Conservation (phyloP, 345 rosid genomes). For the Citrus medica region DNA sequence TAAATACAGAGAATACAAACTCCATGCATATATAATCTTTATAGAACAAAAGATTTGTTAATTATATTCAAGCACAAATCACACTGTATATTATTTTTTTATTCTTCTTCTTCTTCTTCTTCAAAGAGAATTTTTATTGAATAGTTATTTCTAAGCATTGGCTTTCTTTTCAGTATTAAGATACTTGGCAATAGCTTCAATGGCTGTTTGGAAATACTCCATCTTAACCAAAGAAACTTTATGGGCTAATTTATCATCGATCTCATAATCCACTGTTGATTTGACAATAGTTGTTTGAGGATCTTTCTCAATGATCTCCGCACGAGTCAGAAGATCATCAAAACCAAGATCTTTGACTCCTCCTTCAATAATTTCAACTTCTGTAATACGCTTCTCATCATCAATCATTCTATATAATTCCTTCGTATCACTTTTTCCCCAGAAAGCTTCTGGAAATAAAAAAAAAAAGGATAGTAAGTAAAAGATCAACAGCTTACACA, state of each 20-base stretch:
- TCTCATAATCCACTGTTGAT: slow-evolving; percentile 29
- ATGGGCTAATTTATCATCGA: slow-evolving; percentile 25
- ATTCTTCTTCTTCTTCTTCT: too few species aligned
- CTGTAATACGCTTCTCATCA: slow-evolving; percentile 21
- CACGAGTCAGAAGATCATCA: slow-evolving; percentile 4
- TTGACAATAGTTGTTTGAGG: not conserved
- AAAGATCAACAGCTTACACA: too few species aligned
- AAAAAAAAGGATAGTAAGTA: too few species aligned
- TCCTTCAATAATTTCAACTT: slow-evolving; percentile 23
- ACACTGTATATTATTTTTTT: too few species aligned
- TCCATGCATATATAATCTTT: too few species aligned
- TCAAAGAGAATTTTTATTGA: not conserved
- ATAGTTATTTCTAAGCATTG: not conserved
- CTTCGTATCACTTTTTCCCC: slow-evolving; percentile 6
- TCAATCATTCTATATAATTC: slow-evolving; percentile 26
- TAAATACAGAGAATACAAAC: too few species aligned
- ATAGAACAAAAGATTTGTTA: too few species aligned
- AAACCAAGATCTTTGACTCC: slow-evolving; percentile 28
- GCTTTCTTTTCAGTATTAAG: not conserved
- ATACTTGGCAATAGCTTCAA: slow-evolving; percentile 26
- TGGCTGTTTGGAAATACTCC: slow-evolving; percentile 15
- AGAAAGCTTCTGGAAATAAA: too few species aligned
- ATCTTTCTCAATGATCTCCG: slow-evolving; percentile 41
- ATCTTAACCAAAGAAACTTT: slow-evolving; percentile 1
- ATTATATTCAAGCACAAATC: too few species aligned